Conservation (phyloP, 805 yeast genomes). For the Monosporozyma siamensis region DNA sequence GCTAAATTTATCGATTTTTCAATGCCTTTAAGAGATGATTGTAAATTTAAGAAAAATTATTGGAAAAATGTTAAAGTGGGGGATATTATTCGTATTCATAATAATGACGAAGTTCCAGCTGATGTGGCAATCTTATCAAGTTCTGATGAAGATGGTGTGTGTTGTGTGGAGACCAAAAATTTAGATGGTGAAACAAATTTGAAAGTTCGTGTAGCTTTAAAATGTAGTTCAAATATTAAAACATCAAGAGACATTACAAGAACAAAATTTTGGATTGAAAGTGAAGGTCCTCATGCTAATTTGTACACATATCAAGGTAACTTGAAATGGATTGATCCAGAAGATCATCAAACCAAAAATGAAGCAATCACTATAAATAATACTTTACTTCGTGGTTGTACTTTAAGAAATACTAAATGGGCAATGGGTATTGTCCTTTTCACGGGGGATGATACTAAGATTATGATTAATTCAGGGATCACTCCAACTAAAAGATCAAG, state of each 20-base stretch:
- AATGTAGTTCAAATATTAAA: slow-evolving; percentile 45
- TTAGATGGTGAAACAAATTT: slow-evolving; percentile 76
- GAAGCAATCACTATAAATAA: slow-evolving; percentile 70
- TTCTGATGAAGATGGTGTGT: slow-evolving; percentile 57
- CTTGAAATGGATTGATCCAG: slow-evolving; percentile 39
- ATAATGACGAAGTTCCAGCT: slow-evolving; percentile 75
- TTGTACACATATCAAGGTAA: slow-evolving; percentile 71
- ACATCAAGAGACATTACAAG: slow-evolving; percentile 41
- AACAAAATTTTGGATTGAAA: slow-evolving; percentile 55
- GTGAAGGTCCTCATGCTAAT: slow-evolving; percentile 82
- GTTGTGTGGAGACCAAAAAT: slow-evolving; percentile 74
- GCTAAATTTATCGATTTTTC: slow-evolving; percentile 49
- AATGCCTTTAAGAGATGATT: slow-evolving; percentile 35
- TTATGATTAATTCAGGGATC: slow-evolving; percentile 74
- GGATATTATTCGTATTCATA: slow-evolving; percentile 59
- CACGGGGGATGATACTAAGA: slow-evolving; percentile 74
- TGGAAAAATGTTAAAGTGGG: slow-evolving; percentile 74
- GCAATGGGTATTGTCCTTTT: slow-evolving; percentile 67
- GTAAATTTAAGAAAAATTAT: slow-evolving; percentile 29
- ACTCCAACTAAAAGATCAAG: slow-evolving; percentile 74
- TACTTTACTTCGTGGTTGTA: slow-evolving; percentile 63
- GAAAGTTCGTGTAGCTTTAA: slow-evolving; percentile 65
- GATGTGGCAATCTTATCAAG: slow-evolving; percentile 58
- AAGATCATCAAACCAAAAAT: slow-evolving; percentile 22
- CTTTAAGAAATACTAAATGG: slow-evolving; percentile 78